Evolutionary conservation across 1,139 yeast species (phyloP).

Genomic region (Nakaseomyces uthaithaninus): DNA sequence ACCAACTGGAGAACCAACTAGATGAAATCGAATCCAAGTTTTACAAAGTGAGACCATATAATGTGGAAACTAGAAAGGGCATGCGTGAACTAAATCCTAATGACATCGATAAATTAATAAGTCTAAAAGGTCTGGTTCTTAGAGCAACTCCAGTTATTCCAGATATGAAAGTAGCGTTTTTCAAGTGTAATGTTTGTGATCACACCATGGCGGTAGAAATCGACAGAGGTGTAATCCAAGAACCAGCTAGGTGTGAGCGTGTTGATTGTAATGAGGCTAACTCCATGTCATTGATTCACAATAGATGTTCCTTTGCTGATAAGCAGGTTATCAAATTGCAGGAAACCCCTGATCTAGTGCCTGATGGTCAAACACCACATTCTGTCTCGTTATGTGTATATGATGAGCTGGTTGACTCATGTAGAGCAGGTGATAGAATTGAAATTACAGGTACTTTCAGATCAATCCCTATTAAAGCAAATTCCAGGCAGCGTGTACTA

Average conservation of each 20-base stretch:
- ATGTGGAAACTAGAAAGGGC: slow-evolving; percentile 62
- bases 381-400: slow-evolving; percentile 89
- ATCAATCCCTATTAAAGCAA: slow-evolving; percentile 83
- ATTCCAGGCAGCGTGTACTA: slow-evolving; percentile 75
- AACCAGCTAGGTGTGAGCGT: slow-evolving; percentile 89
- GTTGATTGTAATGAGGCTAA: slow-evolving; percentile 75
- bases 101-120: slow-evolving; percentile 88
- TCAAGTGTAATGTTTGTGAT: slow-evolving; percentile 90
- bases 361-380: slow-evolving; percentile 98
- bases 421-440: slow-evolving; percentile 94
- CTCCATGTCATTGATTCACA: slow-evolving; percentile 86
- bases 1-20: slow-evolving; percentile 34
- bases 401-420: slow-evolving; percentile 89
- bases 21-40: slow-evolving; percentile 67
- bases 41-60: slow-evolving; percentile 84
- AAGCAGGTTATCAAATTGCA: slow-evolving; percentile 90
- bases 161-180: slow-evolving; percentile 95
- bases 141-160: slow-evolving; percentile 90
- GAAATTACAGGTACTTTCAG: slow-evolving; percentile 95
- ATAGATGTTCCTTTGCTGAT: slow-evolving; percentile 87
- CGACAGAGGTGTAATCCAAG: slow-evolving; percentile 89
- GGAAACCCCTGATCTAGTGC: slow-evolving; percentile 97
- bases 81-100: slow-evolving; percentile 94
- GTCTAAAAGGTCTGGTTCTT: slow-evolving; percentile 83
- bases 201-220: slow-evolving; percentile 88